Evolutionary conservation across 306 rosid species (phyloP), one percentile per base, ranked within the genome.

Genomic region (Biancaea sappan): DNA sequence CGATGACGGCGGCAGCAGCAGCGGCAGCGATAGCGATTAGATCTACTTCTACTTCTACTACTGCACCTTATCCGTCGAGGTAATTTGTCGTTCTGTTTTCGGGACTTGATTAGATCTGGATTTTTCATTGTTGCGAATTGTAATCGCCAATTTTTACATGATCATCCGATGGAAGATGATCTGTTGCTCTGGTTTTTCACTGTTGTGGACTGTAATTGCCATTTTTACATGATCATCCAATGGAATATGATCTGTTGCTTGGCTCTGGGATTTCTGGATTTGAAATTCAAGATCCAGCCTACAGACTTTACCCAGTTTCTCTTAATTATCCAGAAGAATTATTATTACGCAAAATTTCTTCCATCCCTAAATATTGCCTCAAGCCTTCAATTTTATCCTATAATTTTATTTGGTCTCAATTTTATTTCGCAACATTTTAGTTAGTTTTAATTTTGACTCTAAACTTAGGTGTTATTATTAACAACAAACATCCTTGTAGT

Each of bases 21-120:
- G 91, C 50, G 92, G 85, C 73, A 88, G 88, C n/a, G n/a, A n/a
- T n/a, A 88, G 62, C 71, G 89, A 88, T 75, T 88, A 85, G 85
- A 82, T 80, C 38, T 24, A n/a, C n/a, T n/a, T n/a, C n/a, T n/a
- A 28, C n/a, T 25, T 4, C 43, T 40, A 2, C 69, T 62, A 14
- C 69, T 5, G 2, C 29, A 5, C 25, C 44, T 34, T 57, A 40
- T 63, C n/a, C 53, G 16, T 60, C 4, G 41, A 56, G 76, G 77
- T 84, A 51, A 16, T 34, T 1, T 1, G 40, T 7, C 48, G 4
- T 25, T 32, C 35, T 47, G 21, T 7, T 54, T 7, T 22, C 22
- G 14, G 43, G 22, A 4, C 16, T 10, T 8, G 5, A 9, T 31
- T 29, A 31, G 21, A 52, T 72, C 22, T 41, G 29, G 1, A 21